Conservation (phyloP, 2,329 filamentous ascomycete genomes). For the Aspergillus hiratsukae region DNA sequence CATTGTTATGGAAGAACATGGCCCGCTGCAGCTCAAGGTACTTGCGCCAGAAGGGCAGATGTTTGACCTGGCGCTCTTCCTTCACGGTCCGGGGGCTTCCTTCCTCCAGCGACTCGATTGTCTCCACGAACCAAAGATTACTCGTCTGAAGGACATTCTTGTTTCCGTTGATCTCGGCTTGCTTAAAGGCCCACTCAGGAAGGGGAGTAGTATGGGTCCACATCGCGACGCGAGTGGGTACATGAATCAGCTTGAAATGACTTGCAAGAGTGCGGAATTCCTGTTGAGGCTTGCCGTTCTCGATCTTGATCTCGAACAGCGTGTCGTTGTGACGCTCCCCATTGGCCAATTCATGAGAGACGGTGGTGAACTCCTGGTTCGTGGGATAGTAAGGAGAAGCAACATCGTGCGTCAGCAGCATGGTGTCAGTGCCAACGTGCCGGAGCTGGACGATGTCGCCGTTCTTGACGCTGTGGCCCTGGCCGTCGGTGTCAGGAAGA, state of each 20-base stretch:
- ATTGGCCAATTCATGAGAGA: constrained; percentile 65
- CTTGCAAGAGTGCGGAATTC: constrained; percentile 87
- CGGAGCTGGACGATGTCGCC: constrained; percentile 81
- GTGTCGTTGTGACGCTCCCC: constrained; percentile 79
- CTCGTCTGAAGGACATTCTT: constrained; percentile 87
- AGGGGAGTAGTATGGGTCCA: constrained; percentile 95
- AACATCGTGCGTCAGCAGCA: constrained; percentile 91
- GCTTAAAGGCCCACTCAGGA: constrained; percentile 96
- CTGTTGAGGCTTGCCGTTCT: constrained; percentile 73
- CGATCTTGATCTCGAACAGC: constrained; percentile 86
- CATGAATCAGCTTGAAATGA: constrained; percentile 94
- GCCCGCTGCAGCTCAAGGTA: constrained; percentile 94
- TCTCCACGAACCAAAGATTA: constrained; percentile 92
- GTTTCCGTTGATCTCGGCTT: constrained; percentile 99
- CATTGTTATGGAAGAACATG: constrained; percentile 99
- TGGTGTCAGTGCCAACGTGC: constrained; percentile 78
- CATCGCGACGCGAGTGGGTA: constrained; percentile 95
- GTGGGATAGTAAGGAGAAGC: constrained; percentile 94
- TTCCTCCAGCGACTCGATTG: constrained; percentile 71
- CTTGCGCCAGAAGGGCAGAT: constrained; percentile 82
- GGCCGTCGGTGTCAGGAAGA: constrained; percentile 50
- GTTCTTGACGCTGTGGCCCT: constrained; percentile 67
- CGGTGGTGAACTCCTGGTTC: constrained; percentile 96
- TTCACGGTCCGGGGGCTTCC: constrained; percentile 71
- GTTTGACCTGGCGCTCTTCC: constrained; percentile 73